Base-by-base conservation (phyloP, 2,329 filamentous ascomycete genomes). In the Aspergillus cejpii region DNA sequence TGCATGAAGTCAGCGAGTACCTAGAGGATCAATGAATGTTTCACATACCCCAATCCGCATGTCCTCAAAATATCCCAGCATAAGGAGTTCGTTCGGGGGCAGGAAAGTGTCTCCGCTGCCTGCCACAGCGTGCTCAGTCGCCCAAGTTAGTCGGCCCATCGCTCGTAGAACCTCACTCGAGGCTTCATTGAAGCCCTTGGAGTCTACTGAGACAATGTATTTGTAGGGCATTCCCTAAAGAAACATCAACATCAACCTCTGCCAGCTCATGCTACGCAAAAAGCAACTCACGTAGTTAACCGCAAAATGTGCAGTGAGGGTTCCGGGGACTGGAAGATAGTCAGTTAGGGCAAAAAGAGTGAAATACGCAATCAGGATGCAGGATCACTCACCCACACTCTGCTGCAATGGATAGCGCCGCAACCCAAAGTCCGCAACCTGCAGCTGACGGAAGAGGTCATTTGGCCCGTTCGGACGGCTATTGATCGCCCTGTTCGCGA, bases 151-250 rank as follows among this genome's bases (percentile, higher is more conserved):
- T 6, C 74, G 72, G 1, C 71, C 70, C 3, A 78, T 64, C 0
- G 71, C 69, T 8, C 62, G 57, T 10, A 67, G 66, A 7, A 80
- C 68, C 1, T 64, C 62, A 1, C 53, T 47, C 1, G 69, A 68
- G 1, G 73, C 68, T 21, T 67, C 63, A 7, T 55, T 54, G 41
- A 77, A 76, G 0, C 62, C 56, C 21, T 61, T 64, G 3, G 69
- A 73, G 14, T 67, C 62, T 5, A 74, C 73, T 1, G 68, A 66
- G 5, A 76, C 76, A 24, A 80, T 67, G 56, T 77, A 81, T 47
- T 80, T 80, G 57, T 81, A 81, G 0, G 76, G 76, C 70, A 78
- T 76, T 2, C 78, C 78, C 65, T 75, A 27, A 15, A 23, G 11
- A 10, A 39, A 17, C 21, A 39, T 54, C 14, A 57, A 39, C 40